Conservation (phyloP, 345 rosid genomes). For the Triadica sebifera region DNA sequence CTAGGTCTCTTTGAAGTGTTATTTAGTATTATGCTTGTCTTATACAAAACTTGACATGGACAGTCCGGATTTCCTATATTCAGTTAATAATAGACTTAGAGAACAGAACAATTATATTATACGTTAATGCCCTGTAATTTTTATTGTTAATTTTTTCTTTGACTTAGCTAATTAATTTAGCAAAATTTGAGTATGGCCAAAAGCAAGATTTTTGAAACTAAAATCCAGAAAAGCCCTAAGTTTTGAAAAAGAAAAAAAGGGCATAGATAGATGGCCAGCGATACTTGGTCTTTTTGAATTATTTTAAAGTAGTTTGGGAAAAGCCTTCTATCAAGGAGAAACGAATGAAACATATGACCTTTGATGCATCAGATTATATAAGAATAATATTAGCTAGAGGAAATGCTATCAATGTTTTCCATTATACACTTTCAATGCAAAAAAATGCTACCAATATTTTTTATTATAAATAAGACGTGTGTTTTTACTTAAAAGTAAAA, state of each 20-base stretch:
- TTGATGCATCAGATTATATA: neutral
- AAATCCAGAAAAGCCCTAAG: neutral
- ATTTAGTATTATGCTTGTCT: neutral
- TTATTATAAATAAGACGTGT: too few species aligned
- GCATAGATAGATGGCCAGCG: neutral
- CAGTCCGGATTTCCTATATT: neutral
- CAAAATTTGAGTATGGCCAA: neutral
- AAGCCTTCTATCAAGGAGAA: slow-evolving; percentile 4
- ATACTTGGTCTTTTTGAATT: neutral
- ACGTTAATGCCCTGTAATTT: neutral
- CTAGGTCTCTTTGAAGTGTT: slow-evolving; percentile 3
- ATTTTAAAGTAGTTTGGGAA: neutral
- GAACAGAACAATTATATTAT: neutral
- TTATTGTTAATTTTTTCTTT: neutral
- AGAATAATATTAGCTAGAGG: too few species aligned
- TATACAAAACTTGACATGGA: neutral
- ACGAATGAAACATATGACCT: neutral
- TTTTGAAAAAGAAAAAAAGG: neutral
- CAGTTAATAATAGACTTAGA: neutral
- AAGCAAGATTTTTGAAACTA: neutral
- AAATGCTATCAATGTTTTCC: too few species aligned
- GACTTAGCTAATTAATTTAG: neutral
- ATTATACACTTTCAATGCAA: too few species aligned
- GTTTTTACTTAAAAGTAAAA: too few species aligned
- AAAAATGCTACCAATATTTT: too few species aligned